phyloP scores from a whole-genome alignment of 768 basidiomycete species.

The Pholiota molesta region DNA sequence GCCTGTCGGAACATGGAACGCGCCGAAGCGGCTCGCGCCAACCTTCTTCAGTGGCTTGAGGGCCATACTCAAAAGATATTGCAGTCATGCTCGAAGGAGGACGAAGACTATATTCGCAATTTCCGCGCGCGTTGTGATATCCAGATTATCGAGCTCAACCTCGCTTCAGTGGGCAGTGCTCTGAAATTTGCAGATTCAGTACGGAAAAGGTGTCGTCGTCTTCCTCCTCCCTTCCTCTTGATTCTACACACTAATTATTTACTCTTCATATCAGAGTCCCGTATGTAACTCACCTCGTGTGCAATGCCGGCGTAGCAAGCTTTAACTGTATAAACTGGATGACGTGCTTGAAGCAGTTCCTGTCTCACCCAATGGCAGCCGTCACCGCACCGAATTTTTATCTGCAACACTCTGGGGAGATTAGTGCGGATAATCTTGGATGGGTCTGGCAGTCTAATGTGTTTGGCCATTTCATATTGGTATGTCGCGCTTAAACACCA shows the following conservation, averaged over 20 bases:
- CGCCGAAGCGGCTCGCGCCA: slow-evolving; percentile 62
- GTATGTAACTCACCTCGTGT: slow-evolving; percentile 80
- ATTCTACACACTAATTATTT: background rate
- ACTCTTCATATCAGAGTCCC: slow-evolving; percentile 54
- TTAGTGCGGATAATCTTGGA: slow-evolving; percentile 72
- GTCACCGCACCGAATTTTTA: slow-evolving; percentile 61
- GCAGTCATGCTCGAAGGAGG: slow-evolving; percentile 28
- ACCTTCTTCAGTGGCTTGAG: slow-evolving; percentile 59
- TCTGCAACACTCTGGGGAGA: slow-evolving; percentile 57
- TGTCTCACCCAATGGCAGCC: slow-evolving; percentile 43
- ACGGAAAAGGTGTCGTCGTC: slow-evolving; percentile 48
- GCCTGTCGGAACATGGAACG: slow-evolving; percentile 73
- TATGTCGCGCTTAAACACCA: slow-evolving; percentile 36
- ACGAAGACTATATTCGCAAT: slow-evolving; percentile 54
- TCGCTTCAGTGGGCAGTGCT: slow-evolving; percentile 61
- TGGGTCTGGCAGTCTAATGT: slow-evolving; percentile 87
- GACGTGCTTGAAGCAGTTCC: slow-evolving; percentile 47
- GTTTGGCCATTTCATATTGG: slow-evolving; percentile 80
- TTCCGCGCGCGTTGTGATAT: slow-evolving; percentile 66
- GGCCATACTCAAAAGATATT: slow-evolving; percentile 46
- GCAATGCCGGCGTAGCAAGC: slow-evolving; percentile 75
- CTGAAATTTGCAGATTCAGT: slow-evolving; percentile 64
- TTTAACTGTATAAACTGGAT: slow-evolving; percentile 59
- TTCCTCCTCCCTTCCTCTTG: background rate
- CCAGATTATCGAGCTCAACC: slow-evolving; percentile 64